Base-by-base conservation (phyloP, 768 basidiomycete species). In the Boletus vermiculosoides region DNA sequence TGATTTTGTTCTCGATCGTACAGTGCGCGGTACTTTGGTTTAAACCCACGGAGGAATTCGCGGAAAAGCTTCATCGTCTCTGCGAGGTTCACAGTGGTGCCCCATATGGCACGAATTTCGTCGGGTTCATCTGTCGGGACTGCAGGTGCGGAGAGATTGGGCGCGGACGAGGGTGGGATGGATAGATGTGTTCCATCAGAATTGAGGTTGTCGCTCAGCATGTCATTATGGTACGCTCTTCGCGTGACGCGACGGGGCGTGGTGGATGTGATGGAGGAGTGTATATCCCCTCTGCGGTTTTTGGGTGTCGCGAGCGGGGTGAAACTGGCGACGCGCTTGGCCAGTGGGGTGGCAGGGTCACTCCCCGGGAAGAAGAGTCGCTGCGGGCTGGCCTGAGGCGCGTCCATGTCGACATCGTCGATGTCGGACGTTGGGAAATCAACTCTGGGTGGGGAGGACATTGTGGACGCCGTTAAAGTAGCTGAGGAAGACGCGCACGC, bases 31-130 rank as follows among this genome's bases (percentile, higher is more conserved):
- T 96, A 95, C 71, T 95, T 97, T 45, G 85, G 84, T 68, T 97
- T 98, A 82, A 98, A 99, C 0, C 92, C 90, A 47, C 83, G 85
- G 54, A 99, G 74, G 71, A 98, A 98, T 37, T 90, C 86, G 50
- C 86, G 83, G 76, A 98, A 98, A 20, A 88, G 73, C 65, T 86
- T 88, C 91, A 98, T 97, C 13, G 91, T 89, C 70, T 96, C 90
- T 4, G 85, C 81, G 28, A 99, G 80, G 62, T 92, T 90, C 65
- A 99, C 94, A 2, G 92, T 95, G 0, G 97, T 99, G 31, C 97
- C 97, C 96, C 97, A 99, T 58, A 99, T 92, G 23, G 93, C 94
- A 53, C 91, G 82, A 50, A 93, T 89, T 62, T 91, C 91, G 55
- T 91, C 90, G 0, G 87, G 88, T 53, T 88, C 87, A 58, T 88